Base-by-base conservation (phyloP, 2,329 filamentous ascomycete species). In the Paracorniculantispora psalliotae region DNA sequence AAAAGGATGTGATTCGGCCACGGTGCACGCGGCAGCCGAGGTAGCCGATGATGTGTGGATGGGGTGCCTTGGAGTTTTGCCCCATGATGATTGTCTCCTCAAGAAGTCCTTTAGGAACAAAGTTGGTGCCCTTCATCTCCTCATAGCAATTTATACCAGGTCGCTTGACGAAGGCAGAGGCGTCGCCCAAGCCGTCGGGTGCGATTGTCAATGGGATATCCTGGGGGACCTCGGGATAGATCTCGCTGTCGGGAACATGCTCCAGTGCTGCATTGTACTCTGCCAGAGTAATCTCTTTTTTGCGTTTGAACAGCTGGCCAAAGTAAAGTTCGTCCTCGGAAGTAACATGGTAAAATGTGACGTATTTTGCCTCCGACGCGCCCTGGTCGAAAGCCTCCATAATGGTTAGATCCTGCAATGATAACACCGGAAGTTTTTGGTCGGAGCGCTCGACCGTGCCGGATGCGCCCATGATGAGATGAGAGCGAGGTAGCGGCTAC, bases 1-100 rank as follows among this genome's bases (percentile, higher is more conserved):
- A 64, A 61, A 10, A 67, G 2, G 7, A 61, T n/a, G n/a, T n/a
- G n/a, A n/a, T n/a, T n/a, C n/a, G n/a, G n/a, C n/a, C n/a, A 63
- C 1, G 60, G 66, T 25, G 67, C 49, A 64, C 56, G 7, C 60
- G 60, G 47, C 60, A 64, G 15, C 64, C 64, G 39, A 65, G 44
- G 33, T 67, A 67, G 17, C 39, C 37, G 53, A 66, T 59, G 21
- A 67, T 59, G 37, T 64, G 60, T 13, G 62, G 64, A 53, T 67
- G 64, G 3, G 60, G 62, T 10, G 62, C 25, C 49, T 61, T 46
- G 12, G 59, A 60, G 10, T 66, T 49, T 10, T 21, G 33, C 30
- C 66, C 61, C 60, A 67, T 65, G 44, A 48, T 62, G 23, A 49
- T 46, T 2, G 60, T 58, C 43, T 64, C 60, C 23, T 56, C 26